phyloP scores from a whole-genome alignment of 2,329 filamentous ascomycete genomes.

The Tolypocladium tundrense region DNA sequence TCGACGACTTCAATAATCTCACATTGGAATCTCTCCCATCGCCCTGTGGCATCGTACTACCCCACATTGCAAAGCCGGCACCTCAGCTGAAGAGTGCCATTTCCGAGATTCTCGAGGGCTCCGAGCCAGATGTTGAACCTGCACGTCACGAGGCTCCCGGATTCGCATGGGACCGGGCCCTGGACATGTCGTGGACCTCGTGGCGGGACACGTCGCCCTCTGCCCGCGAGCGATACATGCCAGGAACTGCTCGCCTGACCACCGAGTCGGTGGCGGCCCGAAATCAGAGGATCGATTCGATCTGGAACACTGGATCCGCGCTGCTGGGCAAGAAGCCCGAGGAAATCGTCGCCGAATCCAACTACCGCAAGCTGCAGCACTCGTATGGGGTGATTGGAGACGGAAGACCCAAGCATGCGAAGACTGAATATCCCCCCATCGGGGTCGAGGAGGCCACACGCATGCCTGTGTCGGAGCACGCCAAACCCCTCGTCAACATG shows the following conservation, averaged over 20 bases:
- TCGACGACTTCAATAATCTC: constrained; percentile 7
- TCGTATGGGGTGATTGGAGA: constrained; percentile 27
- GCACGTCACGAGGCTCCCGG: neutral
- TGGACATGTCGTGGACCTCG: neutral
- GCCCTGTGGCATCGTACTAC: neutral
- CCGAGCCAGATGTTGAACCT: neutral
- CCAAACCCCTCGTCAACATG: constrained; percentile 32
- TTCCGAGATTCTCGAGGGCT: neutral
- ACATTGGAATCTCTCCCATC: neutral
- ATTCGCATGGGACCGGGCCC: neutral
- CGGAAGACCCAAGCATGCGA: constrained; percentile 17
- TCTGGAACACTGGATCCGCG: constrained; percentile 22
- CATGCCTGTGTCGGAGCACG: constrained; percentile 27
- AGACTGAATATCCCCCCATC: constrained; percentile 16
- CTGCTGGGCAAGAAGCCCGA: constrained; percentile 22
- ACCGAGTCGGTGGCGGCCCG: constrained; percentile 6
- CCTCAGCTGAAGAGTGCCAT: neutral
- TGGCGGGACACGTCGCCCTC: neutral
- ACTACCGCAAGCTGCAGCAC: constrained; percentile 14
- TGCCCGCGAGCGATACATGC: neutral
- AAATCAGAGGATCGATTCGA: constrained; percentile 17
- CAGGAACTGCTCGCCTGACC: neutral
- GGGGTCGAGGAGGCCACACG: constrained; percentile 26
- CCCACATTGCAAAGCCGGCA: neutral
- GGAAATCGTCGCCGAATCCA: constrained; percentile 19